phyloP scores from a whole-genome alignment of 495 filamentous ascomycete genomes.

The Hypoxylon intermedium region DNA sequence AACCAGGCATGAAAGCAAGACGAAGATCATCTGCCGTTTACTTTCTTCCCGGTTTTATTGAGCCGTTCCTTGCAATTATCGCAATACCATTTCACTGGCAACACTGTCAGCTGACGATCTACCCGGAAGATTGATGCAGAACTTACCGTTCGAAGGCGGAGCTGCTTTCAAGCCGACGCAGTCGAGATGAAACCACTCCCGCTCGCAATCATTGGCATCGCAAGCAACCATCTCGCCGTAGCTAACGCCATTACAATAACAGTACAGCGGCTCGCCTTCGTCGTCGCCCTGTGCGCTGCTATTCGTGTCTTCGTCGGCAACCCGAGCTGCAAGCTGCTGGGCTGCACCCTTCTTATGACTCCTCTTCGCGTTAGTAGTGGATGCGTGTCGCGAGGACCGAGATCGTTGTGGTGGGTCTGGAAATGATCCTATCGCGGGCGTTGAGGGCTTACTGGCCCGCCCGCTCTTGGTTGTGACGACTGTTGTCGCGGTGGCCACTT shows the following conservation, averaged over 20 bases:
- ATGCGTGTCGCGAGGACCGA: constrained; percentile 46
- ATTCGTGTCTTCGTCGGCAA: constrained; percentile 47
- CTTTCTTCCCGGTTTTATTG: constrained; percentile 58
- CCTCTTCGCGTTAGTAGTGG: constrained; percentile 59
- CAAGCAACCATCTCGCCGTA: constrained; percentile 99
- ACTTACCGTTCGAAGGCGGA: constrained; percentile 82
- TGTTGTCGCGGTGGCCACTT: constrained; percentile 35
- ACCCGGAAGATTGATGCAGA: not conserved
- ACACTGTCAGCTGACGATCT: constrained; percentile 23
- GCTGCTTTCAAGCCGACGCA: constrained; percentile 89
- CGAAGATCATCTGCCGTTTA: constrained; percentile 45
- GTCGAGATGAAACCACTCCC: constrained; percentile 95
- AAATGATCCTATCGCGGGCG: constrained; percentile 60
- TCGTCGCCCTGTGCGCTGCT: constrained; percentile 48
- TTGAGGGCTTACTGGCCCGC: constrained; percentile 69
- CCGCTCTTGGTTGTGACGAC: constrained; percentile 62
- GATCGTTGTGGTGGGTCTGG: constrained; percentile 53
- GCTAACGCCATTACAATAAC: constrained; percentile 89
- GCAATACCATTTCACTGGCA: constrained; percentile 86
- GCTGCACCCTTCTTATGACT: constrained; percentile 73
- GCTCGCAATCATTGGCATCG: constrained; percentile 82
- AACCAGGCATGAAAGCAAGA: constrained; percentile 7
- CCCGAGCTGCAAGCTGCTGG: constrained; percentile 42
- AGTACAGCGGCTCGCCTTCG: constrained; percentile 82
- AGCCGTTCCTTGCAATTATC: constrained; percentile 82